Evolutionary conservation across 192 early-diverging fungal species (phyloP).

Genomic region (Gryganskiella cystojenkinii): DNA sequence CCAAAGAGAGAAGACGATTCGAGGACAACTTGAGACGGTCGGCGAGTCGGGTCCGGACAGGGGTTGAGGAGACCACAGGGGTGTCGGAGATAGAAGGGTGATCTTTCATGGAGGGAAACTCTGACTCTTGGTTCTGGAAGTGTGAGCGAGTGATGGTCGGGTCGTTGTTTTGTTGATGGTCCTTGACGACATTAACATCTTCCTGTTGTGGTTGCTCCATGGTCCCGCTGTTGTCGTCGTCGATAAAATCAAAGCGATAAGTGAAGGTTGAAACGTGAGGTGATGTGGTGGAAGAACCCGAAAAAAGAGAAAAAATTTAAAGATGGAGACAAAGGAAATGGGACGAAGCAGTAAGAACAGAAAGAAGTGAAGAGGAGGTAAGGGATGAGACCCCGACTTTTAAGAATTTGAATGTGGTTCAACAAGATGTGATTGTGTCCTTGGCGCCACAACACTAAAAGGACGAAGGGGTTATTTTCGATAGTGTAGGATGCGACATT

Average conservation of each 20-base stretch:
- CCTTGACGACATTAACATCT: not conserved
- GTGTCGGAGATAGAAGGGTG: not conserved
- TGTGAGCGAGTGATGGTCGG: not conserved
- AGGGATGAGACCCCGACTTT: not conserved
- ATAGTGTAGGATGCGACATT: too few species aligned
- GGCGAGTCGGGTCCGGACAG: not conserved
- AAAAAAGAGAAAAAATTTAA: not conserved
- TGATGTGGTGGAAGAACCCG: not conserved
- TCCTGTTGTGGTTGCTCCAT: too few species aligned
- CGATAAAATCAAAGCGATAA: not conserved
- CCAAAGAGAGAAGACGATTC: constrained; percentile 57
- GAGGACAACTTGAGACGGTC: constrained; percentile 15
- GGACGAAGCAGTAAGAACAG: not conserved
- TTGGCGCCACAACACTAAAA: too few species aligned
- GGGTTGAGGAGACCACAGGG: not conserved
- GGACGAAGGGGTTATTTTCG: too few species aligned
- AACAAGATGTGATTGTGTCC: too few species aligned
- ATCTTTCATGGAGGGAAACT: not conserved
- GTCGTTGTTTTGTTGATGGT: not conserved
- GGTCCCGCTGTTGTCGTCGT: too few species aligned
- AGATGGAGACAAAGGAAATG: not conserved
- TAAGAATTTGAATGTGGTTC: too few species aligned
- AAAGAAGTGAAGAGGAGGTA: not conserved
- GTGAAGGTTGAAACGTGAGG: not conserved
- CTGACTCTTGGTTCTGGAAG: not conserved